phyloP scores from a whole-genome alignment of 208 protist species.

The Trypanosoma scelopori region DNA sequence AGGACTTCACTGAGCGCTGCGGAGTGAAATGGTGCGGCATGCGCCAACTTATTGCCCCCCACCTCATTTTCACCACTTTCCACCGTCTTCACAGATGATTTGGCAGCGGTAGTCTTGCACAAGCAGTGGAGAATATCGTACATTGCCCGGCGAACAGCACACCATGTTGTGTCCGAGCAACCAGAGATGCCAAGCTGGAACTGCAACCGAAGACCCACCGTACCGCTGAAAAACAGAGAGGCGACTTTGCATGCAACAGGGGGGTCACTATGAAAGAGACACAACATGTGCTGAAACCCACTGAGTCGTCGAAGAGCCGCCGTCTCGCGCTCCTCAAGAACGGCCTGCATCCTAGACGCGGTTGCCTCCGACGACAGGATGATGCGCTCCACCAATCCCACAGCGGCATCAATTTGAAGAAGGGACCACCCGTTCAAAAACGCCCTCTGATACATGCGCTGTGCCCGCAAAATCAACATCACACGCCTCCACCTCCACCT shows the following conservation, averaged over 20 bases:
- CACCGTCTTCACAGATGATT: constrained; percentile 6
- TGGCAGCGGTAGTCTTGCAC: constrained; percentile 5
- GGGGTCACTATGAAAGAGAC: constrained; percentile 30
- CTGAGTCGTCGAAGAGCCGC: constrained; percentile 34
- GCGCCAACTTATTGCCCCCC: not conserved
- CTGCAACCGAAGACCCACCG: constrained; percentile 9
- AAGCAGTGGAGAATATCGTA: constrained; percentile 30
- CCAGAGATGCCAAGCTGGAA: constrained; percentile 35
- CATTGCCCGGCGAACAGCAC: constrained; percentile 29
- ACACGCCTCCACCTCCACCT: constrained; percentile 21
- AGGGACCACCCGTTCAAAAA: constrained; percentile 19
- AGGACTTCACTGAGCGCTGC: constrained; percentile 61
- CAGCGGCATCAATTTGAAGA: constrained; percentile 24
- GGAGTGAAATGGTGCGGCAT: constrained; percentile 3
- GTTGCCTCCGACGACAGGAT: constrained; percentile 29
- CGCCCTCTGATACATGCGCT: constrained; percentile 23
- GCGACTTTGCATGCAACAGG: constrained; percentile 26
- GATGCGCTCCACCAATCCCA: constrained; percentile 30
- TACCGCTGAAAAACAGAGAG: constrained; percentile 29
- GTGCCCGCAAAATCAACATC: constrained; percentile 14
- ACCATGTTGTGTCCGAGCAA: constrained; percentile 21
- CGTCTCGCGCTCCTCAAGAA: constrained; percentile 35
- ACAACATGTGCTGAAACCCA: constrained; percentile 39
- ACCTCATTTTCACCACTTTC: not conserved
- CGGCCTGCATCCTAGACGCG: constrained; percentile 19